Base-by-base conservation (phyloP, 441 rosid species). In the Adansonia madagascariensis region DNA sequence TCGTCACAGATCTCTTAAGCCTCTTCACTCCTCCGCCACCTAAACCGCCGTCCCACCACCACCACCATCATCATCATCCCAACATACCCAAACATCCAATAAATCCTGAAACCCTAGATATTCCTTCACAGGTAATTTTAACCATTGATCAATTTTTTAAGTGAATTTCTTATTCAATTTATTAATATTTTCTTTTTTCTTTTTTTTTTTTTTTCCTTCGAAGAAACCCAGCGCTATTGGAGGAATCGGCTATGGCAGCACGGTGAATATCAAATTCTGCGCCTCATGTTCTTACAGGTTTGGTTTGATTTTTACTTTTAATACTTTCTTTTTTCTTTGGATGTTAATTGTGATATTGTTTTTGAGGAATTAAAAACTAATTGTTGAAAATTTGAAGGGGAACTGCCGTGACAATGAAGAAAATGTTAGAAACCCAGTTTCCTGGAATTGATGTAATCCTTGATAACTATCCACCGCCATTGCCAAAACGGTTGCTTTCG, bases 201-300 rank as follows among this genome's bases (percentile, higher is more conserved):
- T 27, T 15, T 35, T 1, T 41, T 10, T 47, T 60, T 2, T 77
- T 8, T 66, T 43, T 50, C 14, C 43, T 47, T 75, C 77, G 84
- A 80, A 91, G 94, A 82, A 88, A 68, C 53, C 78, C 14, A 80
- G 12, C 60, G 79, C 76, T 22, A 27, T 82, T 35, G 92, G 86
- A 41, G 85, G 85, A 27, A 57, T 85, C 47, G 97, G 95, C 14
- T 78, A 88, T 68, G 97, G 96, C 57, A 84, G 81, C 55, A 87
- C 92, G 0, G 89, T 94, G 62, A 81, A 83, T 71, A 94, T 94
- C 75, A 87, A 88, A 81, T 92, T 92, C 73, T 92, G 98, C 73
- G 90, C 91, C 69, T 94, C 98, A 31, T 94, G 97, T 83, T 90
- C 97, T 17, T 94, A 81, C 85, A 89, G 84, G 97, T 91, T 70